These are phyloP conservation scores for Galerina marginata DNA, from an alignment of 768 basidiomycete genomes.

Conservation along the genomic window DNA sequence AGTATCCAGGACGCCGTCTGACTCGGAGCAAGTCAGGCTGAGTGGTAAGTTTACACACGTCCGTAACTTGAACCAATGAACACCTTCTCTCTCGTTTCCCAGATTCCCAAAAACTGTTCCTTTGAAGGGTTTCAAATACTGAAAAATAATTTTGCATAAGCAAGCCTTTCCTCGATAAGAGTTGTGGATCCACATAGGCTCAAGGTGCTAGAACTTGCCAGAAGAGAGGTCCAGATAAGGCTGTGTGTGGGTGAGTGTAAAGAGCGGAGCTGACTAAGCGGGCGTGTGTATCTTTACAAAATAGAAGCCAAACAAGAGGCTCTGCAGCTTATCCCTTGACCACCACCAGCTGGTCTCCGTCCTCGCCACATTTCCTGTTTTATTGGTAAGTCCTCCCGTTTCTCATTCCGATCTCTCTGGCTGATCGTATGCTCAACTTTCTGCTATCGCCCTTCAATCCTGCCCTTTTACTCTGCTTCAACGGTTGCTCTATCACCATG, in stretches of 20 bases:
- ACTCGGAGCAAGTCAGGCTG: not conserved
- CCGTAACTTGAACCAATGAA: too few species aligned
- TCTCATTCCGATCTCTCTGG: not conserved
- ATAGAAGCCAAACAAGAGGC: constrained; percentile 48
- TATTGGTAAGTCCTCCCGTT: constrained; percentile 38
- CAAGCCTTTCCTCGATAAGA: not conserved
- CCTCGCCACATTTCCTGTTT: constrained; percentile 28
- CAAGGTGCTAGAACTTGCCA: constrained; percentile 15
- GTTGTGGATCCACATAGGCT: not conserved
- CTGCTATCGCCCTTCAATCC: constrained; percentile 41
- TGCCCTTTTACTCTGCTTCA: constrained; percentile 23
- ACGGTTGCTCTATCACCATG: constrained; percentile 22
- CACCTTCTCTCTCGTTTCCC: not conserved
- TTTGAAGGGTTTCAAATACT: not conserved
- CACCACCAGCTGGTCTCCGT: constrained; percentile 47
- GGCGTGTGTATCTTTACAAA: constrained; percentile 45
- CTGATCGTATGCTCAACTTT: constrained; percentile 24
- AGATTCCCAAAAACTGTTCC: not conserved
- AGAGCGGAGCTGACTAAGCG: constrained; percentile 43
- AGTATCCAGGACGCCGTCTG: not conserved
- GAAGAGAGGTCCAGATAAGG: constrained; percentile 17
- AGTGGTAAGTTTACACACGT: too few species aligned
- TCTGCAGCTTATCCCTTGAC: constrained; percentile 53
- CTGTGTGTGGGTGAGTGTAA: constrained; percentile 24
- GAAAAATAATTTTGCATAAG: not conserved